These are phyloP conservation scores for Vickermania ingenoplastis DNA, from an alignment of 208 protist species.

Conservation along the genomic window DNA sequence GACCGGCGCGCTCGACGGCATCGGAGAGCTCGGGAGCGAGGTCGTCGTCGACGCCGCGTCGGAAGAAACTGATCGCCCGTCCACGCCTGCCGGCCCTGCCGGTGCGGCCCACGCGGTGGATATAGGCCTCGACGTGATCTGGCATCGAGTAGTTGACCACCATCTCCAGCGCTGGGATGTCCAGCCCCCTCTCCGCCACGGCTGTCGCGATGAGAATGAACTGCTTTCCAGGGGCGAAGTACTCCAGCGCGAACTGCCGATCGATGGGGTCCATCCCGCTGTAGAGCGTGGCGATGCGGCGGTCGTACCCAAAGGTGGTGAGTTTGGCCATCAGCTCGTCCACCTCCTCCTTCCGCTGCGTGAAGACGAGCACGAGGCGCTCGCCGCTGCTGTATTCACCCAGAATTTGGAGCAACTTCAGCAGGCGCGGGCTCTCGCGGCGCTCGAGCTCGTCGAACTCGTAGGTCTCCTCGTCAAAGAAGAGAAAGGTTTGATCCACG, in stretches of 20 bases:
- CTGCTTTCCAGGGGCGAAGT: slow-evolving; percentile 77
- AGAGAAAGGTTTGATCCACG: slow-evolving; percentile 85
- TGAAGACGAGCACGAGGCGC: slow-evolving; percentile 86
- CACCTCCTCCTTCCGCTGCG: slow-evolving; percentile 83
- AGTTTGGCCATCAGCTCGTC: slow-evolving; percentile 82
- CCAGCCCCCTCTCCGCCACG: slow-evolving; percentile 90
- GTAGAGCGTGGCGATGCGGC: slow-evolving; percentile 71
- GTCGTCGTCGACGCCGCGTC: slow-evolving; percentile 66
- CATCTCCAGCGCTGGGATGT: slow-evolving; percentile 97
- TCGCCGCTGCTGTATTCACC: slow-evolving; percentile 61
- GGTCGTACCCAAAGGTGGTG: slow-evolving; percentile 64
- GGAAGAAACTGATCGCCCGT: slow-evolving; percentile 82
- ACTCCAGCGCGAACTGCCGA: slow-evolving; percentile 79
- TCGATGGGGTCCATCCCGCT: slow-evolving; percentile 89
- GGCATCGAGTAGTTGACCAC: slow-evolving; percentile 99
- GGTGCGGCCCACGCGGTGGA: slow-evolving; percentile 95
- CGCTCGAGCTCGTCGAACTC: slow-evolving; percentile 42
- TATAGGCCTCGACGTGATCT: slow-evolving; percentile 97
- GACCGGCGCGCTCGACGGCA: slow-evolving; percentile 59
- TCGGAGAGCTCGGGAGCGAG: slow-evolving; percentile 74
- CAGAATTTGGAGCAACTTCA: slow-evolving; percentile 80
- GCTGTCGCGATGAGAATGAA: slow-evolving; percentile 87
- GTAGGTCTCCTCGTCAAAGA: slow-evolving; percentile 84
- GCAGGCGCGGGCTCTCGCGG: slow-evolving; percentile 51
- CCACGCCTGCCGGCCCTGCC: slow-evolving; percentile 72